phyloP scores from a whole-genome alignment of 2,329 filamentous ascomycete species.

The Fonsecaea erecta region DNA sequence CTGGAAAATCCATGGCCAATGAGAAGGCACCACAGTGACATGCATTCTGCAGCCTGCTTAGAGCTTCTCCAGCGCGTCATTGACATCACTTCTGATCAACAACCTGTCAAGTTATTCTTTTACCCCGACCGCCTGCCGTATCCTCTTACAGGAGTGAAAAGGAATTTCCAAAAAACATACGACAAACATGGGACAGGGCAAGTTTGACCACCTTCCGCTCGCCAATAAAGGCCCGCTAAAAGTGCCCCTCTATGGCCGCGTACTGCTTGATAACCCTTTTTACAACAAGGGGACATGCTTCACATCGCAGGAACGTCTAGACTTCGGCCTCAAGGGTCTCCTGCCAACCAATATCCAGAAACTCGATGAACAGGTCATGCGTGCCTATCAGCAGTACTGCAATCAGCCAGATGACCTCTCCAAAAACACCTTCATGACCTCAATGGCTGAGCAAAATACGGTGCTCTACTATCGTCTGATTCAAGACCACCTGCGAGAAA shows the following conservation, averaged over 20 bases:
- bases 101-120: not conserved
- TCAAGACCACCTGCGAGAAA: constrained; percentile 78
- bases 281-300: constrained; percentile 88
- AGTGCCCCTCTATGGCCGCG: constrained; percentile 49
- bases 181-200: constrained; percentile 16
- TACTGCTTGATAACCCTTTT: constrained; percentile 67
- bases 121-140: not conserved
- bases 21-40: constrained; percentile 1
- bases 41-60: constrained; percentile 17
- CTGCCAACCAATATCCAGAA: constrained; percentile 74
- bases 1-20: not conserved
- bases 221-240: constrained; percentile 40
- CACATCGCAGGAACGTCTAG: constrained; percentile 67
- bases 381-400: constrained; percentile 81
- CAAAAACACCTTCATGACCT: constrained; percentile 88
- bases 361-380: constrained; percentile 73
- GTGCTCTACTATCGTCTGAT: constrained; percentile 78
- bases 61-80: constrained; percentile 9
- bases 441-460: constrained; percentile 82
- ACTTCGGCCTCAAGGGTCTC: constrained; percentile 73
- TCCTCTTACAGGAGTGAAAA: not conserved
- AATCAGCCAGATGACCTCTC: constrained; percentile 66
- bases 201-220: constrained; percentile 42
- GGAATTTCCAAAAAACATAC: not conserved
- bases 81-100: constrained; percentile 9